phyloP scores from a whole-genome alignment of 208 protist species.

The Kentomonas sorsogonicus region DNA sequence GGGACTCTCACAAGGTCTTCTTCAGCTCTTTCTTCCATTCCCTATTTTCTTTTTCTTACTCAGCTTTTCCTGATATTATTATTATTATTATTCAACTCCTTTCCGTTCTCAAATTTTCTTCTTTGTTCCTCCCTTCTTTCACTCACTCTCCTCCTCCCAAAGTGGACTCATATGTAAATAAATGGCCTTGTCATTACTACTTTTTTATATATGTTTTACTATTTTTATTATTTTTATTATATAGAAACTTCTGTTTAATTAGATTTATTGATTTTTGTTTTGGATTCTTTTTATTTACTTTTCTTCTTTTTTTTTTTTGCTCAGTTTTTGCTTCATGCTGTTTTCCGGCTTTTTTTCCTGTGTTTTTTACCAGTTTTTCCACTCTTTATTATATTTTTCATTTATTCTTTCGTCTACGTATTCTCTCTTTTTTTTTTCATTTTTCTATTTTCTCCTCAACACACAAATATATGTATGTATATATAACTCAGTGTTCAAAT shows the following conservation, averaged over 20 bases:
- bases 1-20: too few relatives aligned
- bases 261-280: constrained; percentile 11
- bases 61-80: too few relatives aligned
- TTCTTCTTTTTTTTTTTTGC: constrained; percentile 11
- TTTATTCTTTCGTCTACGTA: constrained; percentile 7
- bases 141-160: neutral
- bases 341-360: neutral
- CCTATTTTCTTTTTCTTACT: constrained; percentile 4
- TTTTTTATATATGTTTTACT: neutral
- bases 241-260: neutral
- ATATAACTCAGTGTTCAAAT: constrained; percentile 9
- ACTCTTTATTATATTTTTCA: neutral
- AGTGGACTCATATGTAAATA: neutral
- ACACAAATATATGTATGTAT: neutral
- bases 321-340: neutral
- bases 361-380: neutral
- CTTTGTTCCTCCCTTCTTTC: neutral
- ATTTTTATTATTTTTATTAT: neutral
- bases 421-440: constrained; percentile 9
- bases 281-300: neutral
- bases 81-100: neutral
- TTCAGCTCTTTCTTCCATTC: constrained; percentile 5
- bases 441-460: constrained; percentile 3
- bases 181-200: neutral
- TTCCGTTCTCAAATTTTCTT: too few relatives aligned